Evolutionary conservation across 208 protist genomes (phyloP).

Genomic region (Angomonas ambiguus): DNA sequence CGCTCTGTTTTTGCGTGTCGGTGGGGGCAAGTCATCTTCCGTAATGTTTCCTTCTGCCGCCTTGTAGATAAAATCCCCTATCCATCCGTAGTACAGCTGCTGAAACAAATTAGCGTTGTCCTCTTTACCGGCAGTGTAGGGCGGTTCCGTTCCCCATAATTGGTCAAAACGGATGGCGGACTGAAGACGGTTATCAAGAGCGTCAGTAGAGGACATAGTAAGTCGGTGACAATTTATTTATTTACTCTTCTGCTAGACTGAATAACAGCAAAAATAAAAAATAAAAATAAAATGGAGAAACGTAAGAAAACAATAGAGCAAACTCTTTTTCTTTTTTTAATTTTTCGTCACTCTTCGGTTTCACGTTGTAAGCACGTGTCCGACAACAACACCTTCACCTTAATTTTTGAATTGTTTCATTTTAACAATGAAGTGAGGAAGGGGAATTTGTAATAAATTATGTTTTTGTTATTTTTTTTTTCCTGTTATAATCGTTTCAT

Average conservation of each 20-base stretch:
- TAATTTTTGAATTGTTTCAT: too few species aligned
- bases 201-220: too few species aligned
- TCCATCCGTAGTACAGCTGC: constrained; percentile 50
- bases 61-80: constrained; percentile 40
- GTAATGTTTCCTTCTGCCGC: constrained; percentile 29
- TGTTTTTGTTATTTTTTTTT: background rate
- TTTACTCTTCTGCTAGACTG: too few species aligned
- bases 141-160: constrained; percentile 30
- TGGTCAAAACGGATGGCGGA: constrained; percentile 13
- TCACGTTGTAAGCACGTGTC: too few species aligned
- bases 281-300: constrained; percentile 12
- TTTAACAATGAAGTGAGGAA: background rate
- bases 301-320: too few species aligned
- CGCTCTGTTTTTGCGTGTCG: constrained; percentile 18
- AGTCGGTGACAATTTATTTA: too few species aligned
- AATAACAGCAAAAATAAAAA: constrained; percentile 14
- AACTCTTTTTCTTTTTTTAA: too few species aligned
- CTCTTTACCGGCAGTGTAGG: constrained; percentile 23
- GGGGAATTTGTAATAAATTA: too few species aligned
- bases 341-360: too few species aligned
- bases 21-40: constrained; percentile 26
- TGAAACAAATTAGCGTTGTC: constrained; percentile 38
- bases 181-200: background rate
- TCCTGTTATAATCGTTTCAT: background rate
- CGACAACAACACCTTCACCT: too few species aligned